Evolutionary conservation across 1,284 basidiomycete genomes (phyloP), one percentile per base, ranked within the genome.

Genomic region (Puccinia polysora): DNA sequence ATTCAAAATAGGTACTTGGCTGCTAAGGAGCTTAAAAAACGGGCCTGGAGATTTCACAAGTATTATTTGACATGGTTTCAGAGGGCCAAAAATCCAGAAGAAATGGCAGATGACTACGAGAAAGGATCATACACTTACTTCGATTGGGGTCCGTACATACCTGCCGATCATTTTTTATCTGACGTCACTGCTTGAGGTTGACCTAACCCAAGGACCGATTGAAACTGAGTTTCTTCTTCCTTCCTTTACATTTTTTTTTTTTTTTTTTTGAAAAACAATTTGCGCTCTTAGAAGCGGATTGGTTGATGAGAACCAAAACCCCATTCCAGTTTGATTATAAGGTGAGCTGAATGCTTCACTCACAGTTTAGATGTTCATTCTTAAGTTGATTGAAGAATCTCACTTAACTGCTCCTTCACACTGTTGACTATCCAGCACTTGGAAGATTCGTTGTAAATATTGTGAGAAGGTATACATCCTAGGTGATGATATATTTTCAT

Each of bases 41-140:
- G 97, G 81, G 94, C 91, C 71, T 99, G 96, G 96, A 87, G 96
- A 69, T 99, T 98, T 84, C 96, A 98, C 81, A 91, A 97, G 76
- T 97, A 98, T 82, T 99, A 97, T 81, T 82, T 98, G 74, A 99
- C 96, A 45, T 99, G 96, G 96, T 99, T 99, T 86, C 96, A 98
- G 81, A 86, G 96, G 65, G 92, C 97, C 78, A 94, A 91, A 25
- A 94, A 98, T 80, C 96, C 96, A n/a, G 92, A 96, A 80, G 92
- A 91, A 3, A 97, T 99, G 80, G 98, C 96, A 58, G 95, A 97
- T 78, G 96, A 98, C 81, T 99, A 97, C 80, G 96, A 99, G 82
- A 93, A 98, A 82, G 96, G 96, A 18, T 93, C 95, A 0, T 82
- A 82, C 32, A 77, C 79, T 45, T 80, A 79, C 75, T 79, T 80